Conservation (phyloP, 306 rosid species). For the Dicorynia guianensis region DNA sequence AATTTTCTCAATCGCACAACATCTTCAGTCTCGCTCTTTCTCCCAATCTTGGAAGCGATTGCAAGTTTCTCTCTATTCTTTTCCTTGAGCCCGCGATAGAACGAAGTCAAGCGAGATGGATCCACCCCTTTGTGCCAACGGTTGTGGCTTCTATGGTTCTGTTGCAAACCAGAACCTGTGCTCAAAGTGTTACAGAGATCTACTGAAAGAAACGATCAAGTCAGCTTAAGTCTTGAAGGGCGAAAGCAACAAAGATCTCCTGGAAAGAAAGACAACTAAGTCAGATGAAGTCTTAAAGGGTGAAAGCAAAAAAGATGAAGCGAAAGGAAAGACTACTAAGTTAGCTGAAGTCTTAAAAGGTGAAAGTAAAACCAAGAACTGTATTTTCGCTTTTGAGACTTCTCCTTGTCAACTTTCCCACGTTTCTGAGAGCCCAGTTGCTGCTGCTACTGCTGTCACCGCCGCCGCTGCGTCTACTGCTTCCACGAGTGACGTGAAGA, state of each 20-base stretch:
- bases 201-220: no score
- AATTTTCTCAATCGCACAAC: background rate
- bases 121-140: constrained; percentile 45
- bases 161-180: constrained; percentile 40
- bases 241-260: no score
- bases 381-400: no score
- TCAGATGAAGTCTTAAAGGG: background rate
- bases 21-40: background rate
- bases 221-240: constrained; percentile 18
- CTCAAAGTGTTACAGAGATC: constrained; percentile 32
- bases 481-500: background rate
- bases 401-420: no score
- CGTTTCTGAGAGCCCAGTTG: no score
- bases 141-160: constrained; percentile 56
- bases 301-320: no score
- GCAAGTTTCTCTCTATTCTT: background rate
- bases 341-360: background rate
- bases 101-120: background rate
- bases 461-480: no score
- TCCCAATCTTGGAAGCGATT: background rate
- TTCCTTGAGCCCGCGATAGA: no score
- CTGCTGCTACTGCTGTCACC: no score
- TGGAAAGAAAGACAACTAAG: no score
- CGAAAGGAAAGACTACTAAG: no score
- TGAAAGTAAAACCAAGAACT: background rate